Evolutionary conservation across 495 filamentous ascomycete species (phyloP), one percentile per base, ranked within the genome.

Genomic region (Aspergillus mulundensis): DNA sequence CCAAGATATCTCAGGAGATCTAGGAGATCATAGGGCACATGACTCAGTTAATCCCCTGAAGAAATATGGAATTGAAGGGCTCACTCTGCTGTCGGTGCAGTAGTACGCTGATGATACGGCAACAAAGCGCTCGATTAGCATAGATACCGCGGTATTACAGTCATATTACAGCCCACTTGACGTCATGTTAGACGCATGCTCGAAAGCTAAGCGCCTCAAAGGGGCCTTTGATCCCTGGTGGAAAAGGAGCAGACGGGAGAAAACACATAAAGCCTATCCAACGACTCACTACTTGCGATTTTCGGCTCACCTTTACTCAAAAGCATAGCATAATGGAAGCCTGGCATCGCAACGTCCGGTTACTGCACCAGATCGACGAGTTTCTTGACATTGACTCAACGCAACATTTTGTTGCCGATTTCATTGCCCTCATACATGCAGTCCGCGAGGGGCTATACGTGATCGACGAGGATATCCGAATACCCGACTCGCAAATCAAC

Each of bases 361-460:
- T 66, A 53, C 64, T 70, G 38, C 68, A 68, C 45, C 61, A 68
- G 28, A 57, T 70, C 42, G 56, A 64, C 42, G 68, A 70, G 58
- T 64, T 68, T 42, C 53, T 70, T 12, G 66, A 70, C 28, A 53
- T 70, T 28, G 68, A 70, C 51, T 61, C 62, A 0, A 28, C 48
- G 20, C 57, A 64, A 46, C 59, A 64, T 47, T 54, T 47, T 36
- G 57, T 68, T 16, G 54, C 59, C 39, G 68, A 68, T 44, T 68
- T 70, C 40, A 48, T 66, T 40, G 48, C 60, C 21, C 63, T 70
- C 7, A 66, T 70, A 30, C 50, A 68, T 23, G 68, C 68, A 3
- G 61, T 66, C 36, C 60, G 66, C 19, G 68, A 70, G 39, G 68
- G 68, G 15, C 59, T 68, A 21, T 56, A 57, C 21, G 61, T 63